Base-by-base conservation (phyloP, 163 green algal genomes). In the Chlorella variabilis region DNA sequence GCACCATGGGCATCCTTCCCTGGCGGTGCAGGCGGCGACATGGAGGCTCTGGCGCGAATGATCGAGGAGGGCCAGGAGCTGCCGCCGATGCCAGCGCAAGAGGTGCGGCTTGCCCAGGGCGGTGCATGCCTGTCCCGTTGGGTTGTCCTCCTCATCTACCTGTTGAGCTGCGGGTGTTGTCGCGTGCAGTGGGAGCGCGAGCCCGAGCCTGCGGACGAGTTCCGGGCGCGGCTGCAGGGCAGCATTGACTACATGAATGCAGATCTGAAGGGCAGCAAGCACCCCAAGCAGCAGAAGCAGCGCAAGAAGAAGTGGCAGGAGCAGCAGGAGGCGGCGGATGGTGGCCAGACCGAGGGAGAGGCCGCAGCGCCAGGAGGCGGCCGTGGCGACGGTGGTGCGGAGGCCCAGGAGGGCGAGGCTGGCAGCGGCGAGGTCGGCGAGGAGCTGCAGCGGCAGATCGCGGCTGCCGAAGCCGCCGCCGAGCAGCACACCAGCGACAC, bases 1-100 rank as follows among this genome's bases (percentile, higher is more conserved):
- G 0, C 15, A 23, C 6, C 31, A 70, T 70, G 62, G 18, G 45
- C 45, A 54, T 70, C 18, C 62, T 63, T n/a, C n/a, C 23, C 4
- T 25, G 45, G 51, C 4, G 36, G 38, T 70, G 63, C 65, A 75
- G 76, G 33, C 0, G 63, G 38, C 6, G 76, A 73, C 33, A 62
- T 82, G 76, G 76, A 82, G 34, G 76, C 48, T 4, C 38, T 76
- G 15, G 76, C 76, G 0, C 76, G 76, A 17, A 39, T 76, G 8
- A 75, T 82, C 18, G 76, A 82, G 49, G 76, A 75, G 33, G 76
- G 76, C 5, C 7, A n/a, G 8, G 65, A 73, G 31, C 63, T 75
- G 48, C 76, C 63, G 49, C 76, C 76, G 29, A 33, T 69, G 63
- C 76, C 76, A 7, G 61, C 38, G 0, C 34, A 34, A 20, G 54